Evolutionary conservation across 805 yeast species (phyloP), one percentile per base, ranked within the genome.

Genomic region (Jamesozyma jinghongensis): DNA sequence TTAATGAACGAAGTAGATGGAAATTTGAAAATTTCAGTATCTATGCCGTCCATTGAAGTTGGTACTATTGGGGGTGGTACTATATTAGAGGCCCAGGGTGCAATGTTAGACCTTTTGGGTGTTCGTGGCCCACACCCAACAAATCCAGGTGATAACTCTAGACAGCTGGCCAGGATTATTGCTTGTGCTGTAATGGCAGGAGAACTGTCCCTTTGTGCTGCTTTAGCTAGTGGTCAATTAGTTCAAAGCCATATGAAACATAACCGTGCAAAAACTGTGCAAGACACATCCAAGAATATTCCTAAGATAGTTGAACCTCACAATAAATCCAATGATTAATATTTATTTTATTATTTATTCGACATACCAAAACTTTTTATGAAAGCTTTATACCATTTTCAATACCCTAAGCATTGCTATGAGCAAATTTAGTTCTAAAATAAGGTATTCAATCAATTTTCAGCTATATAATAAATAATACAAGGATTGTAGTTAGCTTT

Each of bases 61-160:
- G 99, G 99, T 49, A 92, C 99, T 2, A 87, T 92, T 63, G 98
- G 98, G 43, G 99, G 99, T 49, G 99, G 99, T 59, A 92, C 99
- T 3, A 85, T 92, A 48, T 74, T 92, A 55, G 97, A 85, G 58
- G 97, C 99, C 32, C 99, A 92, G 67, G 84, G 88, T 38, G 85
- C 97, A 18, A 86, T 92, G 95, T 71, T 92, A 44, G 97, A 92
- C 54, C 69, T 92, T 50, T 71, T 92, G 47, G 97, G 97, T 30
- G 95, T 92, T 36, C 79, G 84, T 53, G 99, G 99, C 3, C 97
- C 99, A 4, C 94, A 88, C 61, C 83, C 94, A 30, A 80, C 88
- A 4, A 75, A 71, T 40, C 97, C 99, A 1, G 99, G 99, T 52
- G 84, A 79, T 39, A 92, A 92, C 64, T 94, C 98, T 16, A 79